These are phyloP conservation scores for Spiraea crenata DNA, from an alignment of 331 rosid species.

Conservation along the genomic window DNA sequence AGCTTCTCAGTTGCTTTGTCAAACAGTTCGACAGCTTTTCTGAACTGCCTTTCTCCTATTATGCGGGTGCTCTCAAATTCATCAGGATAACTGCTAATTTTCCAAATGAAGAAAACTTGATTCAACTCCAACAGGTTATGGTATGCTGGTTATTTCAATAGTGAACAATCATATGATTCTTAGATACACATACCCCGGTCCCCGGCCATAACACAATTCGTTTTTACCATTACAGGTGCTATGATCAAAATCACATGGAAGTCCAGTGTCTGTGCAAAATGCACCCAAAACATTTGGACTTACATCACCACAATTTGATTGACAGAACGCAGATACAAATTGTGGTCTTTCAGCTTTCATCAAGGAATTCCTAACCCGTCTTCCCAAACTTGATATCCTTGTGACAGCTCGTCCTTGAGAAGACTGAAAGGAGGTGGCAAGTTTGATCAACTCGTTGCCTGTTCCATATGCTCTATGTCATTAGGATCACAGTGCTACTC, in stretches of 20 bases:
- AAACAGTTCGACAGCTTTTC: constrained; percentile 24
- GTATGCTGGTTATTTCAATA: neutral
- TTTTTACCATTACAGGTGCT: too few species aligned
- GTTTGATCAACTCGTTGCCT: constrained; percentile 19
- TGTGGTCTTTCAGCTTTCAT: constrained; percentile 6
- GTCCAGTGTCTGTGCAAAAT: constrained; percentile 25
- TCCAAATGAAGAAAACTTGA: constrained; percentile 3
- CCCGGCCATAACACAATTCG: constrained; percentile 30
- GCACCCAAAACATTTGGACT: constrained; percentile 31
- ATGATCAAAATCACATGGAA: constrained; percentile 27
- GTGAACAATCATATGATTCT: too few species aligned
- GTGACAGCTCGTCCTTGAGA: constrained; percentile 18
- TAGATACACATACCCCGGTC: constrained; percentile 24
- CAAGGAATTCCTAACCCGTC: constrained; percentile 17
- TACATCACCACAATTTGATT: constrained; percentile 31
- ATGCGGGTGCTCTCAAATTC: constrained; percentile 32
- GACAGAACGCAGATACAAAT: constrained; percentile 30
- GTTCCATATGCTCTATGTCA: neutral
- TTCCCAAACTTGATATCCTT: constrained; percentile 7
- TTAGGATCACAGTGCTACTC: neutral
- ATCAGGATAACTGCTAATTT: constrained; percentile 26
- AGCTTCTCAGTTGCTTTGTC: constrained; percentile 25
- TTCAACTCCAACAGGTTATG: neutral
- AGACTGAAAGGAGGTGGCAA: constrained; percentile 25
- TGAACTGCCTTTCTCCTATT: constrained; percentile 26